Conservation (phyloP, 1,139 yeast genomes). For the Kodamaea sp. region DNA sequence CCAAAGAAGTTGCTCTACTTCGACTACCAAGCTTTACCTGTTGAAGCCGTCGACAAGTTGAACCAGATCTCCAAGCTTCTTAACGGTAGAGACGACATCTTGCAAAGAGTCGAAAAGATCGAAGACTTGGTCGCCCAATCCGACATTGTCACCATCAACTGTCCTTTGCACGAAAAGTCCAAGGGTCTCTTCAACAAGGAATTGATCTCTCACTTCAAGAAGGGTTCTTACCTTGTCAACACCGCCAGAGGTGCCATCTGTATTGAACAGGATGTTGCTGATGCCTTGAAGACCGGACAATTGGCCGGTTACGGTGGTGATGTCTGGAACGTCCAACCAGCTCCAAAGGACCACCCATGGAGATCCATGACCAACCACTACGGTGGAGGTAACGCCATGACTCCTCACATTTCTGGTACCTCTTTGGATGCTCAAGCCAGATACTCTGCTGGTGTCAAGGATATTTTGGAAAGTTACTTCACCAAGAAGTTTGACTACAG, state of each 20-base stretch:
- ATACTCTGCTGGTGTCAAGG: constrained; percentile 69
- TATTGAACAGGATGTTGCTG: constrained; percentile 73
- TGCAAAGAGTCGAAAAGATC: constrained; percentile 61
- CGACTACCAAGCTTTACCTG: constrained; percentile 72
- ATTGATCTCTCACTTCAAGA: constrained; percentile 69
- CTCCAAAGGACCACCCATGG: constrained; percentile 79
- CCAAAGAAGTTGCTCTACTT: constrained; percentile 73
- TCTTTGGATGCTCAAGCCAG: constrained; percentile 78
- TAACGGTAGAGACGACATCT: constrained; percentile 37
- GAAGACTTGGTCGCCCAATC: constrained; percentile 70
- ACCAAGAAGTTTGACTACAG: constrained; percentile 64
- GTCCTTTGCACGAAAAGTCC: constrained; percentile 75
- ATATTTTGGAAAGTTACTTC: constrained; percentile 64
- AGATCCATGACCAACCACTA: constrained; percentile 62
- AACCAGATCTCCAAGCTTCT: constrained; percentile 41
- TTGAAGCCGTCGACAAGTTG: constrained; percentile 55
- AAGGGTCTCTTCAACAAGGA: constrained; percentile 68
- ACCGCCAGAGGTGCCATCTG: constrained; percentile 86
- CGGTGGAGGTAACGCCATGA: constrained; percentile 84
- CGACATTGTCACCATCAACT: constrained; percentile 76
- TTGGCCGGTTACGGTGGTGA: constrained; percentile 83
- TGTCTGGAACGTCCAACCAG: constrained; percentile 83
- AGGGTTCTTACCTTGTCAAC: constrained; percentile 76
- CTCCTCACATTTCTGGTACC: constrained; percentile 81
- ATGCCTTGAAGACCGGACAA: constrained; percentile 67